A percentile compares a stretch with the other conserved stretches of the same genome.
Conservation (phyloP, 768 basidiomycete genomes). For the Pholiota conissans region DNA sequence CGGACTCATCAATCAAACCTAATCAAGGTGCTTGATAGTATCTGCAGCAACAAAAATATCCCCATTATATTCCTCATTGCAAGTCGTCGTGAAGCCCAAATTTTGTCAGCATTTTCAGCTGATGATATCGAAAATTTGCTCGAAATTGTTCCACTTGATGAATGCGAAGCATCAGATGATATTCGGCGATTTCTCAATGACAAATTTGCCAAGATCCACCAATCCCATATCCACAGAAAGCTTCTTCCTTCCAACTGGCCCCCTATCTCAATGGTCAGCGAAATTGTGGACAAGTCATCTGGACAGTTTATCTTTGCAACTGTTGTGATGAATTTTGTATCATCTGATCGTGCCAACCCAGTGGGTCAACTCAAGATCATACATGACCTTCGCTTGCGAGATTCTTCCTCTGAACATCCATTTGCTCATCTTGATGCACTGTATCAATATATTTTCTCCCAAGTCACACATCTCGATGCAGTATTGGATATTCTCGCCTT, state of each 20-base stretch:
- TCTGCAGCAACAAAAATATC: not conserved
- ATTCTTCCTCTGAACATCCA: not conserved
- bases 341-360: not conserved
- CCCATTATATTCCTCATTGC: not conserved
- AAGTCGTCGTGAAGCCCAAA: not conserved
- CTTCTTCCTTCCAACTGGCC: slow-evolving; percentile 1
- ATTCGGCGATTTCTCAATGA: slow-evolving; percentile 4
- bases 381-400: not conserved
- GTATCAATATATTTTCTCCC: slow-evolving; percentile 2
- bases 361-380: not conserved
- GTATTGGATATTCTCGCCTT: not conserved
- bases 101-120: not conserved
- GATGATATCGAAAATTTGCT: not conserved
- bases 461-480: not conserved
- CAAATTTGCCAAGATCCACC: slow-evolving; percentile 3
- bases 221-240: not conserved
- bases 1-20: not conserved
- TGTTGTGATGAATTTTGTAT: slow-evolving; percentile 2
- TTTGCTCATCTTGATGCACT: slow-evolving; percentile 6
- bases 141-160: not conserved
- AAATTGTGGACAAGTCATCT: slow-evolving; percentile 3
- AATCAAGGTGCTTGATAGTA: not conserved
- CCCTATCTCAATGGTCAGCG: not conserved
- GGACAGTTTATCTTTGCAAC: slow-evolving; percentile 10
- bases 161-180: not conserved